Evolutionary conservation across 305 asterid species (phyloP), one percentile per base, ranked within the genome.

Genomic region (Monarda citriodora): DNA sequence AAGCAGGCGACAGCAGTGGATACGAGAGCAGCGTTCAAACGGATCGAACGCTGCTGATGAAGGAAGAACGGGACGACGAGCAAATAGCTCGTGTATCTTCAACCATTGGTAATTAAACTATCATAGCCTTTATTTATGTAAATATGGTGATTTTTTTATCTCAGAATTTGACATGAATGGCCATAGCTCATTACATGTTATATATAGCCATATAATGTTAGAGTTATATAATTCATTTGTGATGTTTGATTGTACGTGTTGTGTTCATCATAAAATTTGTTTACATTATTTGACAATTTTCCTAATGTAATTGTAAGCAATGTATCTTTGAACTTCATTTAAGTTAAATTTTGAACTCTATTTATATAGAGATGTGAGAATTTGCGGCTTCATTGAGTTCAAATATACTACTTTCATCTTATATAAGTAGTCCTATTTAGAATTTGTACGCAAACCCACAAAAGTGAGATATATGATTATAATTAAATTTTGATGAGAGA

Each of bases 1-100:
- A 91, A 64, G 82, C 91, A 0, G 96, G 95, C 17, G 98, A 91
- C 46, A 91, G 96, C 58, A 86, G 96, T 42, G 96, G 96, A 58
- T 91, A 86, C 16, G 98, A 88, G 67, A 91, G 96, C 72, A 73
- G 88, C 17, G 83, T 75, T 40, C 95, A 86, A 64, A 84, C 83
- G 14, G 89, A 75, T 51, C 49, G 65, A 58, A 69, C 74, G 44
- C 66, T 80, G 74, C 69, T 79, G 76, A 78, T 77, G 78, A 85
- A 68, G 75, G 86, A 72, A 72, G 95, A 91, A 77, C 74, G 79
- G 0, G 95, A 85, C 25, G 91, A 81, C 44, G 82, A 86, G 71
- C 74, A 66, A 31, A 31, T 76, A 20, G 15, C 12, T 20, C 21
- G 12, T 47, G 15, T 8, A 60, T 58, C 49, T 57, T 42, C 29